Percentiles rank a stretch among this genome's conserved stretches.
These are phyloP conservation scores for Phaeomoniella chlamydospora DNA, from an alignment of 2,329 filamentous ascomycete genomes.

Conservation along the genomic window DNA sequence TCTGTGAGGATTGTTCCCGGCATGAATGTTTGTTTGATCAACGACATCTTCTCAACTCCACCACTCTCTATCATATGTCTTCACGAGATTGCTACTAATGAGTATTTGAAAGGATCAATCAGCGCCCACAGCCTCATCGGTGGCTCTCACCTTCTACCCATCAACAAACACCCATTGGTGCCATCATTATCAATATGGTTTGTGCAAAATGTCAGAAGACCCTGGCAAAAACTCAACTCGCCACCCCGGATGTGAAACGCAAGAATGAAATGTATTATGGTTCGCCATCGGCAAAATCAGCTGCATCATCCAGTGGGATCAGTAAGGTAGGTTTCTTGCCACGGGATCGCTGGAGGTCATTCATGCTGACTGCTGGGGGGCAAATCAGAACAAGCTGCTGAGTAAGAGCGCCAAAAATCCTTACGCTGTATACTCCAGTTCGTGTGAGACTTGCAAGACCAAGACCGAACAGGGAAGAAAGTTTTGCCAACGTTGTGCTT, in stretches of 20 bases:
- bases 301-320: conserved; percentile 41
- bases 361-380: neutral
- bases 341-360: neutral
- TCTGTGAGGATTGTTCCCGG: too few relatives aligned
- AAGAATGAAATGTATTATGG: conserved; percentile 54
- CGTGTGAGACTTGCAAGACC: conserved; percentile 47
- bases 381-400: conserved; percentile 45
- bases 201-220: conserved; percentile 51
- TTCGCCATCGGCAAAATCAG: conserved; percentile 33
- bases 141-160: too few relatives aligned
- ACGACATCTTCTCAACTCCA: too few relatives aligned
- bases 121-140: too few relatives aligned
- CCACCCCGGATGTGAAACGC: conserved; percentile 51
- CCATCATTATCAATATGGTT: conserved; percentile 34
- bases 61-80: too few relatives aligned
- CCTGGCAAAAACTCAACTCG: conserved; percentile 43
- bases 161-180: too few relatives aligned
- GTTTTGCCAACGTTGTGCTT: conserved; percentile 49
- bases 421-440: conserved; percentile 48
- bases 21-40: too few relatives aligned
- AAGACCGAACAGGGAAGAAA: conserved; percentile 48
- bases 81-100: too few relatives aligned
- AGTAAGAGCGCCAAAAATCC: conserved; percentile 53
- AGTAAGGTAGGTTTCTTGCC: conserved; percentile 39
- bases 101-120: too few relatives aligned